Conservation (phyloP, 1,284 basidiomycete species). For the Chiua sp. region DNA sequence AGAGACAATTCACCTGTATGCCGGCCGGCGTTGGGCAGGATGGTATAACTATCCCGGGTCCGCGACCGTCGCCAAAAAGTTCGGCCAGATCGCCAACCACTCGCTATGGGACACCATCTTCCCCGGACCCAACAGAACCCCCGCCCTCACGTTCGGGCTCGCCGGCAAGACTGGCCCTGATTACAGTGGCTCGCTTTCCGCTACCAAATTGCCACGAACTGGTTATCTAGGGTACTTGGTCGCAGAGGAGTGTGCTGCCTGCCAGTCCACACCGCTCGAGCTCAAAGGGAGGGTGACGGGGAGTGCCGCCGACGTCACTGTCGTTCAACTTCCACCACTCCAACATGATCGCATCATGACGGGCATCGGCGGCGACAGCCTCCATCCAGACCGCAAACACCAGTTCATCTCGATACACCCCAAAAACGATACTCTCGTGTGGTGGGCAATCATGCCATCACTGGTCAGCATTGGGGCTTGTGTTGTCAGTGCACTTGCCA, state of each 20-base stretch:
- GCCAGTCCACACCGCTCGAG: not conserved
- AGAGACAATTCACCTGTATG: constrained; percentile 35
- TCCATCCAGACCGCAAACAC: not conserved
- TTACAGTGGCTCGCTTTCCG: constrained; percentile 30
- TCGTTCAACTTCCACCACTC: constrained; percentile 18
- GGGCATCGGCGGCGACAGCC: not conserved
- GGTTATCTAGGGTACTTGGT: constrained; percentile 29
- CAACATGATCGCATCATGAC: constrained; percentile 6
- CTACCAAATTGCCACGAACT: constrained; percentile 27
- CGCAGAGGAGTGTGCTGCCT: not conserved
- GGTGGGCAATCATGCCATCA: constrained; percentile 26
- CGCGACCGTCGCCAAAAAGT: constrained; percentile 33
- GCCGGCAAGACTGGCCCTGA: constrained; percentile 30
- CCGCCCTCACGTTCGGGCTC: constrained; percentile 30
- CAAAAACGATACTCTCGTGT: constrained; percentile 2
- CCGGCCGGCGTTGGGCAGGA: constrained; percentile 34
- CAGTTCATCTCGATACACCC: constrained; percentile 13
- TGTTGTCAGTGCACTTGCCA: constrained; percentile 17
- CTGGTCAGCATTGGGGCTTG: constrained; percentile 27
- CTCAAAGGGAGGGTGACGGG: constrained; percentile 25
- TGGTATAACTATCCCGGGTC: constrained; percentile 43
- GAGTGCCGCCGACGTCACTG: constrained; percentile 18
- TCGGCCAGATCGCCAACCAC: constrained; percentile 33
- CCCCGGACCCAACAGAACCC: constrained; percentile 31
- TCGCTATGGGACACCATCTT: constrained; percentile 35